Percentiles rank a stretch among this genome's conserved stretches.
These are phyloP conservation scores for Candida smagusa DNA, from an alignment of 1,139 yeast species.

Conservation along the genomic window DNA sequence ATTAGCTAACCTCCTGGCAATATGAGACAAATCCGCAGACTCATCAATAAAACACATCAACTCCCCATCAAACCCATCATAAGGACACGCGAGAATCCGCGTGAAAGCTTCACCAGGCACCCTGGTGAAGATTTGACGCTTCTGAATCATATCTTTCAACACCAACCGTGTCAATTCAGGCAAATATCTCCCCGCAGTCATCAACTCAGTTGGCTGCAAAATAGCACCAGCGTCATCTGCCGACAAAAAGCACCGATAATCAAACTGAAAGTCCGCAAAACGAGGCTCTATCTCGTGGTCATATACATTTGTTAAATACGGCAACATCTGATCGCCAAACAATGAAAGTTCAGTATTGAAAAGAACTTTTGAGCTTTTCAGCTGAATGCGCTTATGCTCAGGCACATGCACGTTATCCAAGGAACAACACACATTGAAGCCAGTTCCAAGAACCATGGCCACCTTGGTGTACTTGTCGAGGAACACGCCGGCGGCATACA, in stretches of 20 bases:
- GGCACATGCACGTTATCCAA: slow-evolving; percentile 18
- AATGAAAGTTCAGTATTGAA: slow-evolving; percentile 41
- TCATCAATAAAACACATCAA: slow-evolving; percentile 38
- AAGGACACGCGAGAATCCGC: slow-evolving; percentile 13
- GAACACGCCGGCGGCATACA: slow-evolving; percentile 45
- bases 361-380: slow-evolving; percentile 17
- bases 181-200: slow-evolving; percentile 55
- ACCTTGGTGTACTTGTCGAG: slow-evolving; percentile 35
- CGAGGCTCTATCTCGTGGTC: slow-evolving; percentile 36
- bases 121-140: slow-evolving; percentile 28
- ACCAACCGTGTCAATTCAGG: slow-evolving; percentile 50
- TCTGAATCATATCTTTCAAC: slow-evolving; percentile 30
- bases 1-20: slow-evolving; percentile 19
- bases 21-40: slow-evolving; percentile 18
- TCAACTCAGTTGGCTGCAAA: slow-evolving; percentile 54
- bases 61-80: slow-evolving; percentile 42
- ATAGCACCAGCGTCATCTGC: slow-evolving; percentile 28
- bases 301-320: slow-evolving; percentile 32
- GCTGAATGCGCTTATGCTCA: slow-evolving; percentile 1
- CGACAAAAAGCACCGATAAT: slow-evolving; percentile 33
- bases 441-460: slow-evolving; percentile 48
- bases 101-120: slow-evolving; percentile 10
- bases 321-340: slow-evolving; percentile 34
- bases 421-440: slow-evolving; percentile 43
- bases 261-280: slow-evolving; percentile 22